phyloP scores from a whole-genome alignment of 768 basidiomycete genomes.

The Lentinula sp. region DNA sequence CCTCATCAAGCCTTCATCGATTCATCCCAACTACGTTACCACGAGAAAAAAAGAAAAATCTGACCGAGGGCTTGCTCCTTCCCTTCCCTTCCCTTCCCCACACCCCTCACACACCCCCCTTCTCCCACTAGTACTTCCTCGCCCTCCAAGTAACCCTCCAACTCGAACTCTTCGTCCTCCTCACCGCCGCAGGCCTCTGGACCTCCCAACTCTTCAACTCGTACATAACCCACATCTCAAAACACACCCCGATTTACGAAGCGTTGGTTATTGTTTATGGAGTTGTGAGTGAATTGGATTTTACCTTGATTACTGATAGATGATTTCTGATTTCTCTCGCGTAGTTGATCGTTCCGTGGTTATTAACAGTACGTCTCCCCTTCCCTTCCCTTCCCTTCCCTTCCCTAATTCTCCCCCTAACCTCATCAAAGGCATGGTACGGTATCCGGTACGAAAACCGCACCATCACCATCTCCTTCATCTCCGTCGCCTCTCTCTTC shows the following conservation, averaged over 20 bases:
- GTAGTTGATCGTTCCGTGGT: slow-evolving; percentile 49
- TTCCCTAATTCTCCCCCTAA: too few species aligned
- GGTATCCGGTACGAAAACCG: slow-evolving; percentile 42
- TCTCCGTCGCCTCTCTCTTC: slow-evolving; percentile 32
- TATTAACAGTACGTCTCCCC: slow-evolving; percentile 31
- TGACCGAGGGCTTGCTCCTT: too few species aligned
- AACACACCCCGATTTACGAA: slow-evolving; percentile 34
- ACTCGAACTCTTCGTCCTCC: too few species aligned
- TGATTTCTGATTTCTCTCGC: background rate
- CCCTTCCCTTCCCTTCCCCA: too few species aligned
- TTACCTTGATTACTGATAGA: background rate
- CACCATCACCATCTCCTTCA: slow-evolving; percentile 33
- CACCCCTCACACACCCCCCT: too few species aligned
- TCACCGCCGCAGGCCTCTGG: slow-evolving; percentile 49
- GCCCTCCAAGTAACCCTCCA: too few species aligned
- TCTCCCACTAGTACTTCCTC: too few species aligned
- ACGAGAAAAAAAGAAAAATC: too few species aligned
- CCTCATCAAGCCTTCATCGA: too few species aligned
- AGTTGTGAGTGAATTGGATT: slow-evolving; percentile 24
- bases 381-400: too few species aligned
- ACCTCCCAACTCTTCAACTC: slow-evolving; percentile 46
- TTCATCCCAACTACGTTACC: too few species aligned
- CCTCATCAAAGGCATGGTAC: slow-evolving; percentile 40
- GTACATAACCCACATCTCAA: slow-evolving; percentile 34
- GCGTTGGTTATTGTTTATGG: slow-evolving; percentile 38